Conservation (phyloP, 331 rosid genomes). For the Stylosanthes scabra region DNA sequence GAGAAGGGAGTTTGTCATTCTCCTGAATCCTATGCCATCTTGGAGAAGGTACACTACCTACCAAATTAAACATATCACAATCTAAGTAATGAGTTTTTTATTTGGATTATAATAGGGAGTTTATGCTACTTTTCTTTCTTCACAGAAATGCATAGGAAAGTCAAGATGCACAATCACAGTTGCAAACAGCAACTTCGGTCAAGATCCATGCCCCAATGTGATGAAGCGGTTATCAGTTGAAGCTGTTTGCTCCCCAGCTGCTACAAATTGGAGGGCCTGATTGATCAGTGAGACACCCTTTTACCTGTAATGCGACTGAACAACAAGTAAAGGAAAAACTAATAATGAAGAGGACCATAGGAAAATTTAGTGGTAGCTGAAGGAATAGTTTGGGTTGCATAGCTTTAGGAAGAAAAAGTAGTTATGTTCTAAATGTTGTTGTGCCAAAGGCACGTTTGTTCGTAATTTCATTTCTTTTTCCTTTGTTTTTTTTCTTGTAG, state of each 20-base stretch:
- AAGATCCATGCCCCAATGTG: constrained; percentile 96
- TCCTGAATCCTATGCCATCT: constrained; percentile 61
- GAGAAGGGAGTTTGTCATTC: constrained; percentile 92
- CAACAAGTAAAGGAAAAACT: constrained; percentile 48
- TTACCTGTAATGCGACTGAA: constrained; percentile 45
- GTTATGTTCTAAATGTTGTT: constrained; percentile 36
- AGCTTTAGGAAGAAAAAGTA: constrained; percentile 48
- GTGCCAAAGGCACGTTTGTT: constrained; percentile 67
- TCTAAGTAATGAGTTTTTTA: not conserved
- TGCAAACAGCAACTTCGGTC: constrained; percentile 84
- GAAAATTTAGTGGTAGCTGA: constrained; percentile 35
- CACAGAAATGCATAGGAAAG: constrained; percentile 90
- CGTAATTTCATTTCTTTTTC: constrained; percentile 21
- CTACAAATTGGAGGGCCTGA: constrained; percentile 57
- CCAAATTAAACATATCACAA: constrained; percentile 18
- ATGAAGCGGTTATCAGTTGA: constrained; percentile 92
- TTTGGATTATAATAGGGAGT: constrained; percentile 11
- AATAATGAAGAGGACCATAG: constrained; percentile 50
- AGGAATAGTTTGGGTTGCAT: constrained; percentile 47
- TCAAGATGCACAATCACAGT: constrained; percentile 80
- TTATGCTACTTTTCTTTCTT: constrained; percentile 27
- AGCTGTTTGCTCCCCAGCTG: constrained; percentile 79
- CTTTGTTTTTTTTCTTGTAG: not conserved
- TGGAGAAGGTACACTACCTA: constrained; percentile 70
- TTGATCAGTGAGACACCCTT: constrained; percentile 35